Conservation (phyloP, 495 filamentous ascomycete genomes). For the Corynascus novoguineensis region DNA sequence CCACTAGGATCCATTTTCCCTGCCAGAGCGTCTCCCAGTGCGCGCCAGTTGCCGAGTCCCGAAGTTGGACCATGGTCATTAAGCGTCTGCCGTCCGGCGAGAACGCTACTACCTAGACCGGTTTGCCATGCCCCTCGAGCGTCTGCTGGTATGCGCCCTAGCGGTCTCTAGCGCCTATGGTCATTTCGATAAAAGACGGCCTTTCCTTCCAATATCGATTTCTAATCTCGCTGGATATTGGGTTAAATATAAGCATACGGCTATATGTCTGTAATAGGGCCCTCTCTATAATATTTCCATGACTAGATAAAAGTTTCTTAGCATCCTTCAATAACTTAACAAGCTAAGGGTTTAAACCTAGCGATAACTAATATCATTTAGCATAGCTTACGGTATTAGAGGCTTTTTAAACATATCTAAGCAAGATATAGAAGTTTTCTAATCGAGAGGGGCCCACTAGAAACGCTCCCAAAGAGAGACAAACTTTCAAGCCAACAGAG, state of each 20-base stretch:
- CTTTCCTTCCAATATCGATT: background rate
- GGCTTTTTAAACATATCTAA: background rate
- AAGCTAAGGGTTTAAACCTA: background rate
- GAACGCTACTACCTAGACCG: background rate
- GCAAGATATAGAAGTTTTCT: background rate
- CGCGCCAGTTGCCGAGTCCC: background rate
- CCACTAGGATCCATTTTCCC: no score
- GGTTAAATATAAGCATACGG: background rate
- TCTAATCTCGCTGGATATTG: background rate
- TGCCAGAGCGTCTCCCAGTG: background rate
- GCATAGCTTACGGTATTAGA: no score
- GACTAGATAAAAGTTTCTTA: background rate
- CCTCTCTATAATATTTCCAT: background rate
- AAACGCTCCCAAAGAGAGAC: background rate
- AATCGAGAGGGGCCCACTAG: background rate
- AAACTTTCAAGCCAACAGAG: slow-evolving; percentile 29
- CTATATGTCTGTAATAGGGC: background rate
- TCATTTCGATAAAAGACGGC: background rate
- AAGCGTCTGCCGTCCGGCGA: background rate
- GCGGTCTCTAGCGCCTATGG: background rate
- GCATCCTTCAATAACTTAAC: background rate
- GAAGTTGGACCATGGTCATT: background rate
- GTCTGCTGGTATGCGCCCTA: background rate
- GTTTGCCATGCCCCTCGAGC: background rate
- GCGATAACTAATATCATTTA: no score